A percentile compares a stretch with the other conserved stretches of the same genome.
These are phyloP conservation scores for Calocybe indica DNA, from an alignment of 768 basidiomycete species.

Conservation along the genomic window DNA sequence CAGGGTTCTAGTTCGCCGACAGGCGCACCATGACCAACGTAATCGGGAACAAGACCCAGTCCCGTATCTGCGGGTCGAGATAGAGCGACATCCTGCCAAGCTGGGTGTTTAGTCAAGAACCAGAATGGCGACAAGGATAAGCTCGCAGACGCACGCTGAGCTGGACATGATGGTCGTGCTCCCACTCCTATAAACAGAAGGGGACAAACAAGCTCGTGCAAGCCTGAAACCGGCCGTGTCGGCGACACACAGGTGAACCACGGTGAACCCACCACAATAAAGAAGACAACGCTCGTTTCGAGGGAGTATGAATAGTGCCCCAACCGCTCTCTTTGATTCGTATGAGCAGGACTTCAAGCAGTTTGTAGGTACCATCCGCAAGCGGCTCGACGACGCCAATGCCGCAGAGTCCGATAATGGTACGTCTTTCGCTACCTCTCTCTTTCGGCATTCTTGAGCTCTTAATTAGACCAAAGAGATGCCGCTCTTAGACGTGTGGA, in stretches of 20 bases:
- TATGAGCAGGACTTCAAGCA: constrained; percentile 92
- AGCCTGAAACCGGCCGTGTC: no score
- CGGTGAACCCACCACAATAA: no score
- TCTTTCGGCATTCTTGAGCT: background rate
- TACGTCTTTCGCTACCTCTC: background rate
- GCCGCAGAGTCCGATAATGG: constrained; percentile 13
- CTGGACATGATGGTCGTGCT: constrained; percentile 30
- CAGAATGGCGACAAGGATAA: background rate
- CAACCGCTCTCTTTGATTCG: constrained; percentile 81
- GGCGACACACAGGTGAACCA: no score
- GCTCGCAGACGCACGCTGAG: constrained; percentile 17
- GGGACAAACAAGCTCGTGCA: no score
- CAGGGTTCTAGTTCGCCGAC: constrained; percentile 5
- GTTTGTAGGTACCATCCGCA: constrained; percentile 67
- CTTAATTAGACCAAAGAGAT: constrained; percentile 67
- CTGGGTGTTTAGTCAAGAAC: background rate
- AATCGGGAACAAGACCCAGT: constrained; percentile 93
- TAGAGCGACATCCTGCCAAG: constrained; percentile 47
- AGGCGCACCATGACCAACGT: constrained; percentile 87
- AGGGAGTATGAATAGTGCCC: constrained; percentile 68
- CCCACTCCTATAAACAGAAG: no score
- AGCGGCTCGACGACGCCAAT: constrained; percentile 66
- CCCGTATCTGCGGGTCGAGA: constrained; percentile 94
- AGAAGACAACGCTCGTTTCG: no score
- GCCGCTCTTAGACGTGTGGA: constrained; percentile 77